Percentiles rank a stretch among this genome's conserved stretches.
These are phyloP conservation scores for Fusarium napiforme DNA, from an alignment of 2,329 filamentous ascomycete species.

Conservation along the genomic window DNA sequence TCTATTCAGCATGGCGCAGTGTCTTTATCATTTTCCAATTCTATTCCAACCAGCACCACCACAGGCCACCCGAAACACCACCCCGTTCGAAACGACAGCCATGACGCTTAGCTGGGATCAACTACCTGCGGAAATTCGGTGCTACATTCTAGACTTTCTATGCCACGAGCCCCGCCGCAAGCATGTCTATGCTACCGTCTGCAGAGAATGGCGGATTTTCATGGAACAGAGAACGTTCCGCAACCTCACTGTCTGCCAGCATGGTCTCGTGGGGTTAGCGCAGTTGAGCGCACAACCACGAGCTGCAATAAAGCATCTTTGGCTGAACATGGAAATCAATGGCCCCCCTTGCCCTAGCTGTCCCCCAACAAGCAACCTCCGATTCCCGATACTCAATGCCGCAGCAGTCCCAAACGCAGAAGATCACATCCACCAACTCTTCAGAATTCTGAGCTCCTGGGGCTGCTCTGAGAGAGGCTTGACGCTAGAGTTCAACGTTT, in stretches of 20 bases:
- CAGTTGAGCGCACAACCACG: not conserved
- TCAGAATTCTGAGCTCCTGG: not conserved
- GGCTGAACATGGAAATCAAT: not conserved
- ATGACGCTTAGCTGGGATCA: not conserved
- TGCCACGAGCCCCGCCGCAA: not conserved
- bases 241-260: not conserved
- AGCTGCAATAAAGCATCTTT: not conserved
- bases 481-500: not conserved
- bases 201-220: not conserved
- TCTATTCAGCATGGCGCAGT: no score
- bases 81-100: no score
- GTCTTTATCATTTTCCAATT: no score
- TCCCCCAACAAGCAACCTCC: no score
- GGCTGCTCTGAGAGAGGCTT: not conserved
- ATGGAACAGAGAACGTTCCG: not conserved
- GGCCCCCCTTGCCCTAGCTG: not conserved
- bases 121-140: not conserved
- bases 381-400: no score
- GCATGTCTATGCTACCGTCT: not conserved
- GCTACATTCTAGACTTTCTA: not conserved
- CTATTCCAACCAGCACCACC: not conserved
- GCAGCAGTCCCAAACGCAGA: not conserved
- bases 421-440: not conserved
- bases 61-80: no score
- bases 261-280: not conserved